These are phyloP conservation scores for Rhodotorula sp. DNA, from an alignment of 1,284 basidiomycete species.

Conservation along the genomic window DNA sequence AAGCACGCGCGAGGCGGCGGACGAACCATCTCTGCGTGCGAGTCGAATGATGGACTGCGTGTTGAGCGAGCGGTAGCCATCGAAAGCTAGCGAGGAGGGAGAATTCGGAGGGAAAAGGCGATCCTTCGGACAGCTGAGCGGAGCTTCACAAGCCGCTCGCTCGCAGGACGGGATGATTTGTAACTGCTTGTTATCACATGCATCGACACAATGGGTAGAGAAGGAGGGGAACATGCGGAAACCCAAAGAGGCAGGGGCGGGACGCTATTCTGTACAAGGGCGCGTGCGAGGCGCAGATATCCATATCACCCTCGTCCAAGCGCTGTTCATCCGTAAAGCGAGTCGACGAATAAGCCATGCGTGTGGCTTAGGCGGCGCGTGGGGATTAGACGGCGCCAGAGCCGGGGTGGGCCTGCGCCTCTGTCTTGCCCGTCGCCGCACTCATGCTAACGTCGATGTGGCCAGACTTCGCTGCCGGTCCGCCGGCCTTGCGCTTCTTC, in stretches of 20 bases:
- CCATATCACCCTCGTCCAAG: background rate
- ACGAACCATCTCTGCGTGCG: background rate
- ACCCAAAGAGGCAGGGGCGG: background rate
- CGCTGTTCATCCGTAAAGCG: too few relatives aligned
- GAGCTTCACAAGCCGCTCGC: too few relatives aligned
- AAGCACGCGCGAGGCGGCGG: background rate
- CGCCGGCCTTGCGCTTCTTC: slow-evolving; percentile 43
- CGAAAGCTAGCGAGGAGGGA: too few relatives aligned
- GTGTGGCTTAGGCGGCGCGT: background rate
- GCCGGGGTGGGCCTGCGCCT: slow-evolving; percentile 62
- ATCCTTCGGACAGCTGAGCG: too few relatives aligned
- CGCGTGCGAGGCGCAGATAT: background rate
- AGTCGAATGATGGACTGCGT: background rate
- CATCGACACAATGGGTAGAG: background rate
- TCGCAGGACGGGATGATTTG: too few relatives aligned
- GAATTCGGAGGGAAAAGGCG: too few relatives aligned
- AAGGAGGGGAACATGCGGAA: background rate
- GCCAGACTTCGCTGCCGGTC: slow-evolving; percentile 49
- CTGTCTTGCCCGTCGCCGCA: slow-evolving; percentile 63
- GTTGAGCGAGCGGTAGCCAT: too few relatives aligned
- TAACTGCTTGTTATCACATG: background rate
- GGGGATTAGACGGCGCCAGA: slow-evolving; percentile 6
- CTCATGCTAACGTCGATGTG: slow-evolving; percentile 76
- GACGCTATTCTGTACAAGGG: background rate
- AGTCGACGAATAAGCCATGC: too few relatives aligned